phyloP scores from a whole-genome alignment of 164 flowering plant genomes.

The Magnolia changhungtana region DNA sequence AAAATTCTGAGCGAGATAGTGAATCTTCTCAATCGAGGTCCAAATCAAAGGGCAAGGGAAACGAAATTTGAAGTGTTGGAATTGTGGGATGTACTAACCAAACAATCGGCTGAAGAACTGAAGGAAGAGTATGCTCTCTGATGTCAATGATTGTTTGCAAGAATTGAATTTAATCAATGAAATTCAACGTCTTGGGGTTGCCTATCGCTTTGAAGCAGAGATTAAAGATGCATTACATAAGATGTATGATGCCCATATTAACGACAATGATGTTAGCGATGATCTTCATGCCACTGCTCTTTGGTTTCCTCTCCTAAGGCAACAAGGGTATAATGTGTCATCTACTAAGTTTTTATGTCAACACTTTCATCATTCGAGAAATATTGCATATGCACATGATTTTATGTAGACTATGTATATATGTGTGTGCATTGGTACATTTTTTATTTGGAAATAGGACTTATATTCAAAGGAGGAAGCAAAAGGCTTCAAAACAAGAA shows the following conservation, averaged over 20 bases:
- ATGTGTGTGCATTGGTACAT: background rate
- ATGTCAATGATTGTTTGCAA: background rate
- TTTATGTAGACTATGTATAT: background rate
- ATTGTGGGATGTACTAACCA: background rate
- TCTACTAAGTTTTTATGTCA: background rate
- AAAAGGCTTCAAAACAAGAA: too few species aligned
- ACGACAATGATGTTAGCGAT: background rate
- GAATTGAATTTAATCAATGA: slow-evolving; percentile 9
- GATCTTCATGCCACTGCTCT: slow-evolving; percentile 9
- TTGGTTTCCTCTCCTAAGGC: slow-evolving; percentile 12
- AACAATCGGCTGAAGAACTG: slow-evolving; percentile 2
- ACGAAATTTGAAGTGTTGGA: too few species aligned
- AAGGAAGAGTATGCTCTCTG: background rate
- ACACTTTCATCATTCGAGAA: background rate
- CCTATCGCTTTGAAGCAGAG: slow-evolving; percentile 14
- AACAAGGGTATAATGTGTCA: slow-evolving; percentile 12
- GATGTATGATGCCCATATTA: background rate
- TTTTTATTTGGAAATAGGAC: too few species aligned
- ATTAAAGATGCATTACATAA: background rate
- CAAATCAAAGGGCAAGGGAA: too few species aligned
- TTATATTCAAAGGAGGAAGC: too few species aligned
- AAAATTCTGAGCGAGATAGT: too few species aligned
- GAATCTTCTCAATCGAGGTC: too few species aligned
- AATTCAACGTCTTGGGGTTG: slow-evolving; percentile 12
- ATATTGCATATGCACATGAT: too few species aligned